Conservation (phyloP, 352 stramenopile genomes). For the Globisporangium irregulare region DNA sequence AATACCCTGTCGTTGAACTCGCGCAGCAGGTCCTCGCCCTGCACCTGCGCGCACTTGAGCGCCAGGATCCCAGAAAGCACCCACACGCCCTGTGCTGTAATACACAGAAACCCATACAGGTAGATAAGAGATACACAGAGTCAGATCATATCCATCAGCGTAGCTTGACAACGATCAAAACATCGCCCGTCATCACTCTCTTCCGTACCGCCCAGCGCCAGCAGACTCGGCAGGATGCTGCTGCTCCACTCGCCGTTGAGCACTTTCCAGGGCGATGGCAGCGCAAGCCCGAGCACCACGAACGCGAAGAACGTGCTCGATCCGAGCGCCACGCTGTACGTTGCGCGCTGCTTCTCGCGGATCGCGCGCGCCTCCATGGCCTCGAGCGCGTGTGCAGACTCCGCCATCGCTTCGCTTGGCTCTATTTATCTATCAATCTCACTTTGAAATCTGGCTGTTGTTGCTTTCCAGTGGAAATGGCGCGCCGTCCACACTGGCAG, state of each 20-base stretch:
- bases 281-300: constrained; percentile 40
- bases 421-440: neutral
- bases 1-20: constrained; percentile 51
- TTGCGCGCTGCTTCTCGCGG: constrained; percentile 55
- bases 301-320: constrained; percentile 37
- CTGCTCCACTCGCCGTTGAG: constrained; percentile 74
- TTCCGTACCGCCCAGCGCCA: constrained; percentile 44
- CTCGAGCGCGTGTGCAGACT: constrained; percentile 29
- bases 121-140: neutral
- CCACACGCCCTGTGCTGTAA: constrained; percentile 45
- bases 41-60: constrained; percentile 63
- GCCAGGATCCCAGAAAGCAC: constrained; percentile 53
- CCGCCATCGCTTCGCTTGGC: neutral
- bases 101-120: neutral
- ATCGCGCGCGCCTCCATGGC: constrained; percentile 64
- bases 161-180: neutral
- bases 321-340: constrained; percentile 61
- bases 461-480: constrained; percentile 3
- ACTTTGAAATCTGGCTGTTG: neutral
- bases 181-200: neutral
- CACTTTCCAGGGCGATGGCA: constrained; percentile 67
- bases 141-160: neutral
- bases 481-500: neutral
- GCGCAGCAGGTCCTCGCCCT: constrained; percentile 54
- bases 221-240: constrained; percentile 44